Evolutionary conservation across 495 filamentous ascomycete genomes (phyloP).

Genomic region (Penicillium ochrochloron): DNA sequence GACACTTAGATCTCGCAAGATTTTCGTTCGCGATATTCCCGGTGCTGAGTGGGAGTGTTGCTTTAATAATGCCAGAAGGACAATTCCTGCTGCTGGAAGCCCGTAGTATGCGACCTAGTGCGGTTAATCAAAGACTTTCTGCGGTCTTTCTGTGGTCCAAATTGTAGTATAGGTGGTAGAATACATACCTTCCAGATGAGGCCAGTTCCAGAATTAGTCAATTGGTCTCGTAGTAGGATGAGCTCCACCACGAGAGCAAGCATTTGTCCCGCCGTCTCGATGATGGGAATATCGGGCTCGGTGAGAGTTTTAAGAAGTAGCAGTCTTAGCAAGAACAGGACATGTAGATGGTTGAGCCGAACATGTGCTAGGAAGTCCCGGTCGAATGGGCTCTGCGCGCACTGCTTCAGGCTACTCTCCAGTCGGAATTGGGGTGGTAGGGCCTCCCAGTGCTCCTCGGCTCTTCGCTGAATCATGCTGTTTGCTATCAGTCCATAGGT

Average conservation of each 20-base stretch:
- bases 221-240: conserved; percentile 43
- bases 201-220: conserved; percentile 47
- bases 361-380: conserved; percentile 42
- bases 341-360: conserved; percentile 48
- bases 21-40: conserved; percentile 28
- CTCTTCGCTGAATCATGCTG: conserved; percentile 27
- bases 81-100: conserved; percentile 46
- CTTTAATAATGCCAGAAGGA: conserved; percentile 42
- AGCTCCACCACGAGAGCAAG: conserved; percentile 42
- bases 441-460: conserved; percentile 31
- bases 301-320: conserved; percentile 35
- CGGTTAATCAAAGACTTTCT: neutral
- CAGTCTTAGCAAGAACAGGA: conserved; percentile 43
- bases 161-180: neutral
- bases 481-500: neutral
- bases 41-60: conserved; percentile 24
- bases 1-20: conserved; percentile 41
- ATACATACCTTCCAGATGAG: conserved; percentile 48
- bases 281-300: conserved; percentile 39
- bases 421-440: conserved; percentile 37
- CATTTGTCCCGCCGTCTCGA: conserved; percentile 41
- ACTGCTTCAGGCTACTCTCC: conserved; percentile 34
- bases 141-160: neutral
- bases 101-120: conserved; percentile 46
- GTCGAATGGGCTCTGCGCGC: conserved; percentile 33